Evolutionary conservation across 371 early-diverging fungal genomes (phyloP), one percentile per base, ranked within the genome.

Genomic region (Lichtheimia hyalospora): DNA sequence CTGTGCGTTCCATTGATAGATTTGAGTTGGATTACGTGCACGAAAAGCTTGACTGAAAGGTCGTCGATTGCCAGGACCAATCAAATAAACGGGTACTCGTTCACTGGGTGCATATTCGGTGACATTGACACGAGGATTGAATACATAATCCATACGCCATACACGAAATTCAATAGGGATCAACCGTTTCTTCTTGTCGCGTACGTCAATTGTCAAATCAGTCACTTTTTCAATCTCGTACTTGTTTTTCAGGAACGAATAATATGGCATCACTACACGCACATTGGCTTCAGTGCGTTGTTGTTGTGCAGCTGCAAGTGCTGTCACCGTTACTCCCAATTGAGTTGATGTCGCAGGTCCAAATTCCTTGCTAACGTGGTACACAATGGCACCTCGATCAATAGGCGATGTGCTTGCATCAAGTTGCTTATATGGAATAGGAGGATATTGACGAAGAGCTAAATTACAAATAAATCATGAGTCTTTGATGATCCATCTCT

Each of bases 281-380:
- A 83, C 83, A 23, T 82, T 69, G 34, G 79, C 69, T 24, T 64
- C 60, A 3, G 77, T 73, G 0, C 82, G 73, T 14, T 62, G 64
- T 59, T 84, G 76, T 57, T 87, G 88, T 24, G 83, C 85, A 16
- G 73, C 57, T 0, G 86, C 73, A 1, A 87, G 69, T 0, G 85
- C 79, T 5, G 88, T 87, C 41, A 86, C 69, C 2, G 85, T 79
- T 55, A 74, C 75, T 18, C 88, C 88, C 58, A 87, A 71, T 2
- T 81, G 83, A 42, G 83, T 84, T 81, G 83, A 82, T 0, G 84
- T 71, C 1, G 86, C 85, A 12, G 78, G 75, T 10, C 86, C 86
- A 65, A 85, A 87, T 57, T 87, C 88, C 61, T 84, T 85, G 14
- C 84, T 83, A 50, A 88, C 73, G 59, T 88, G 88, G 50, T 83